A percentile compares a stretch with the other conserved stretches of the same genome.
phyloP scores from a whole-genome alignment of 805 yeast species.

The Myxozyma geophila region DNA sequence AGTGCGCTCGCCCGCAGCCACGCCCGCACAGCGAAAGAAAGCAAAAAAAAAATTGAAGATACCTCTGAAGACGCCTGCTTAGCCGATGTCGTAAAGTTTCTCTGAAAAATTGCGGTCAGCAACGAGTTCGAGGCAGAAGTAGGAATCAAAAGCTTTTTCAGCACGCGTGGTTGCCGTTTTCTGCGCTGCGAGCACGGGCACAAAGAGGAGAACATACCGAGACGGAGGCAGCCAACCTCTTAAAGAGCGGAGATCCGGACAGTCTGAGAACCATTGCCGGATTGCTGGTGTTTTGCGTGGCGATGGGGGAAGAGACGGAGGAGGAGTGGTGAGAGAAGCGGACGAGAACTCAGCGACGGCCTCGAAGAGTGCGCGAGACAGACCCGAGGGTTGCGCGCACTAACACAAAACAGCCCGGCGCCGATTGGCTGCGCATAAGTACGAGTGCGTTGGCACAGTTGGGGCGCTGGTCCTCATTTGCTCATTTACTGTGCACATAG shows the following conservation, averaged over 20 bases:
- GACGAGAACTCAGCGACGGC: conserved; percentile 10
- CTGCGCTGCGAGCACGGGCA: not conserved
- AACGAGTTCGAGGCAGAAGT: not conserved
- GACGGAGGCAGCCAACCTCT: conserved; percentile 27
- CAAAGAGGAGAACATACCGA: conserved; percentile 21
- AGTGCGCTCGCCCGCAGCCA: no score
- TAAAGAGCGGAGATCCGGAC: conserved; percentile 28
- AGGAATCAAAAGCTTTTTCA: not conserved
- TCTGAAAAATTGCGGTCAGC: not conserved
- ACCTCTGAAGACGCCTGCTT: conserved; percentile 22
- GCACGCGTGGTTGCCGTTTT: no score
- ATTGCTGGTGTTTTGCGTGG: not conserved
- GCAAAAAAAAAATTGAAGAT: not conserved
- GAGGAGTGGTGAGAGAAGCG: not conserved
- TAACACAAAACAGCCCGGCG: conserved; percentile 17
- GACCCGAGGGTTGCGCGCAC: conserved; percentile 2
- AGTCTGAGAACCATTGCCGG: conserved; percentile 33
- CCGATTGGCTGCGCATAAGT: conserved; percentile 19
- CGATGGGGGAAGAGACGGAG: not conserved
- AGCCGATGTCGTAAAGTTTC: conserved; percentile 18
- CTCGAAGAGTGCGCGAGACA: not conserved
- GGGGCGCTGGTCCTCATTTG: conserved; percentile 4
- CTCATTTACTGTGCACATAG: not conserved
- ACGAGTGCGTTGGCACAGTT: not conserved
- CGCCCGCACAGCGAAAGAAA: not conserved